Conservation (phyloP, 2,329 filamentous ascomycete genomes). For the Aspergillus intermedius region DNA sequence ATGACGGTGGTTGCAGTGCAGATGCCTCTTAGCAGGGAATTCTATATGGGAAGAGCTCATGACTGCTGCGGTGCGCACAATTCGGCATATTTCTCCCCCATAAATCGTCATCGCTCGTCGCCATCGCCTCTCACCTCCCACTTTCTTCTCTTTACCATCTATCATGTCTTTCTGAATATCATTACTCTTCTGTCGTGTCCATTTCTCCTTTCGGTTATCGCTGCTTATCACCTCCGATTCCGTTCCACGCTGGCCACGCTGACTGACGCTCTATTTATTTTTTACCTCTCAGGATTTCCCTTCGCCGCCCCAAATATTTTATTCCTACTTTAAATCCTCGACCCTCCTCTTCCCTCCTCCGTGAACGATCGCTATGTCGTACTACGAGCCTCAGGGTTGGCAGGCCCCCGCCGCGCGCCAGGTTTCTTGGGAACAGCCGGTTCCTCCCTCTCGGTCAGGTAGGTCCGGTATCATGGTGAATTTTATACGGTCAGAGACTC, state of each 20-base stretch:
- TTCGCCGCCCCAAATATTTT: neutral
- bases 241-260: neutral
- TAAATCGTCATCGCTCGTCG: conserved; percentile 12
- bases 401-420: conserved; percentile 54
- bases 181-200: too few relatives aligned
- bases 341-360: neutral
- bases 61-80: too few relatives aligned
- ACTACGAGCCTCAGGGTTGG: conserved; percentile 63
- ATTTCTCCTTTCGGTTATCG: neutral
- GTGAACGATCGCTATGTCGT: conserved; percentile 49
- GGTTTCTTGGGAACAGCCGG: conserved; percentile 66
- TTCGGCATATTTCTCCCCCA: neutral
- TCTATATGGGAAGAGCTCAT: too few relatives aligned
- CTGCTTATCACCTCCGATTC: neutral
- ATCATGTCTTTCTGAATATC: too few relatives aligned
- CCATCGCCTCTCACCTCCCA: conserved; percentile 6
- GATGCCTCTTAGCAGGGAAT: too few relatives aligned
- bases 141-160: neutral
- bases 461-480: conserved; percentile 24
- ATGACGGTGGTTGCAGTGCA: too few relatives aligned
- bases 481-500: conserved; percentile 4
- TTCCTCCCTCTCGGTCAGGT: conserved; percentile 67
- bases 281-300: neutral
- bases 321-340: neutral
- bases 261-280: neutral